These are phyloP conservation scores for Pythium rhizo-oryzae DNA, from an alignment of 352 stramenopile genomes.

Conservation along the genomic window DNA sequence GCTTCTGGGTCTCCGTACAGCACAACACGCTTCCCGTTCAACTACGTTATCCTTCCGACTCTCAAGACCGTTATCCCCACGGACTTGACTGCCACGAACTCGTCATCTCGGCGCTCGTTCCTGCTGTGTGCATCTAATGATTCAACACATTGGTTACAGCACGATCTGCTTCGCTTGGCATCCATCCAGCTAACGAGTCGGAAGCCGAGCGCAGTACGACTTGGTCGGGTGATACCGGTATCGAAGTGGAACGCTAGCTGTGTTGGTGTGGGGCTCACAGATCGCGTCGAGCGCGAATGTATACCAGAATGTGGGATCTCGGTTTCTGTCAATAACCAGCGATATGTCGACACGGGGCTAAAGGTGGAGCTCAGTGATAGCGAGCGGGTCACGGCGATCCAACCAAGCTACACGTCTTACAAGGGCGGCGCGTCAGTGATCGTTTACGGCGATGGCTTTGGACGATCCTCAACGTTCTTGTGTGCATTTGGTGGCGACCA, in stretches of 20 bases:
- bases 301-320: constrained; percentile 1
- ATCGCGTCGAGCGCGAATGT: constrained; percentile 7
- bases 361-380: constrained; percentile 14
- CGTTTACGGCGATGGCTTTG: constrained; percentile 18
- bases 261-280: constrained; percentile 10
- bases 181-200: constrained; percentile 19
- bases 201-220: neutral
- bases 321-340: constrained; percentile 22
- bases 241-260: constrained; percentile 22
- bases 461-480: neutral
- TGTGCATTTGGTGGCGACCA: constrained; percentile 20
- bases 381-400: constrained; percentile 12
- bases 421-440: constrained; percentile 11
- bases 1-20: constrained; percentile 1
- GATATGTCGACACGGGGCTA: constrained; percentile 9
- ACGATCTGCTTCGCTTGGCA: neutral
- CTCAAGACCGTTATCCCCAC: neutral
- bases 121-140: constrained; percentile 15
- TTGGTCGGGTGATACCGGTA: neutral
- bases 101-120: neutral
- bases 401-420: constrained; percentile 18
- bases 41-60: constrained; percentile 9
- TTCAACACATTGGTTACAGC: neutral
- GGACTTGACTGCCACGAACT: neutral
- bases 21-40: constrained; percentile 17